Evolutionary conservation across 495 filamentous ascomycete species (phyloP).

Genomic region (Glarea lozoyensis): DNA sequence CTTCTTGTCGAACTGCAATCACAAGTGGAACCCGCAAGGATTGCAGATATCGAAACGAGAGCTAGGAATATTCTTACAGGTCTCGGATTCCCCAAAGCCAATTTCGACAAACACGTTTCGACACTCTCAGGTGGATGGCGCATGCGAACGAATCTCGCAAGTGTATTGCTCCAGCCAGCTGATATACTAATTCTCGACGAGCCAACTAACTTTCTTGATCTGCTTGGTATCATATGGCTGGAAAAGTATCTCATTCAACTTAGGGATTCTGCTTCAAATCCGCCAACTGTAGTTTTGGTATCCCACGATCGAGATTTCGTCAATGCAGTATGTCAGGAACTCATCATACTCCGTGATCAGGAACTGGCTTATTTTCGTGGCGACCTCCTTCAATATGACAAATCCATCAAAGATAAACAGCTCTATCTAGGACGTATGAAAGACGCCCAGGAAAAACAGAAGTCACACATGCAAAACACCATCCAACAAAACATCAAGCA

Average conservation of each 20-base stretch:
- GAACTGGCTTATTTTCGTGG: conserved; percentile 60
- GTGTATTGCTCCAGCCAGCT: conserved; percentile 55
- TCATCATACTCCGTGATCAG: conserved; percentile 65
- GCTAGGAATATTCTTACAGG: conserved; percentile 57
- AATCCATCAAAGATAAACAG: conserved; percentile 54
- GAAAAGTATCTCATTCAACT: conserved; percentile 56
- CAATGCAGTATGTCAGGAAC: conserved; percentile 61
- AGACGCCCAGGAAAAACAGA: conserved; percentile 69
- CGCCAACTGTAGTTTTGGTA: conserved; percentile 55
- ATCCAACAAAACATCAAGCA: conserved; percentile 60
- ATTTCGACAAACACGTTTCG: conserved; percentile 44
- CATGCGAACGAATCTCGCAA: conserved; percentile 63
- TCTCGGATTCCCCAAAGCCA: conserved; percentile 60
- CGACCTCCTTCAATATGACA: conserved; percentile 58
- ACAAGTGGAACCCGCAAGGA: conserved; percentile 40
- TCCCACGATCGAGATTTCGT: conserved; percentile 75
- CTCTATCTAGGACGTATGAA: conserved; percentile 62
- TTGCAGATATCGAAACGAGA: conserved; percentile 45
- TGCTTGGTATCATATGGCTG: conserved; percentile 77
- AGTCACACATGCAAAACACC: conserved; percentile 65
- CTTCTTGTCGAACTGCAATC: conserved; percentile 54
- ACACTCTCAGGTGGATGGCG: conserved; percentile 72
- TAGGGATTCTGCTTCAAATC: conserved; percentile 26
- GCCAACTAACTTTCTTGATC: conserved; percentile 77
- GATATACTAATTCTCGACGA: conserved; percentile 82